Conservation (phyloP, 2,329 filamentous ascomycete genomes). For the Talaromyces sp. region DNA sequence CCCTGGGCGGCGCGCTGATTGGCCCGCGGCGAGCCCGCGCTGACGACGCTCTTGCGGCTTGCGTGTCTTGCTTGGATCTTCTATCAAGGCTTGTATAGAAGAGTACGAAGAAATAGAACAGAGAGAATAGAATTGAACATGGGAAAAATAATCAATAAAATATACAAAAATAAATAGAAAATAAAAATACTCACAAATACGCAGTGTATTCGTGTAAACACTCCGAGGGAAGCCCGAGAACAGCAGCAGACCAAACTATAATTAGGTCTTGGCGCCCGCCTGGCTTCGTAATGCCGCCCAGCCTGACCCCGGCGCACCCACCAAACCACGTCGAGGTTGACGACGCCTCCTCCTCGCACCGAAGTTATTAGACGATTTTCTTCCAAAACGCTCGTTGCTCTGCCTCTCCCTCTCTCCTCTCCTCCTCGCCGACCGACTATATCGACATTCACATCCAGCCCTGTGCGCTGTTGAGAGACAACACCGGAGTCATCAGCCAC, state of each 20-base stretch:
- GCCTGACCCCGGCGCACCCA: background rate
- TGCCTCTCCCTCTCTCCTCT: background rate
- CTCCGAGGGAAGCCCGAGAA: background rate
- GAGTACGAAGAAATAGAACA: background rate
- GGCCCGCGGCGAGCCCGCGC: constrained; percentile 1
- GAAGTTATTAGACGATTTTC: background rate
- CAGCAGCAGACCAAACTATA: background rate
- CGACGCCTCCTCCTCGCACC: background rate
- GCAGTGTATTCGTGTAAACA: too few species aligned
- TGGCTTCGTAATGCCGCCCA: constrained; percentile 8
- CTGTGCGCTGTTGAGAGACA: background rate
- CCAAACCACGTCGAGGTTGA: constrained; percentile 9
- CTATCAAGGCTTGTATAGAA: too few species aligned
- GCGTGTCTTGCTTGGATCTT: constrained; percentile 5
- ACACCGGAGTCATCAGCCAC: background rate
- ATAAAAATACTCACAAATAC: background rate
- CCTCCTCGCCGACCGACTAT: background rate
- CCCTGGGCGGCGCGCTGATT: background rate
- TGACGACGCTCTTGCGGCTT: constrained; percentile 11
- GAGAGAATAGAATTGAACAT: too few species aligned
- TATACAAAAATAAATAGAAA: background rate
- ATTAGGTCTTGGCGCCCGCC: constrained; percentile 6
- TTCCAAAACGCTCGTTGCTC: background rate
- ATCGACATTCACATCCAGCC: background rate
- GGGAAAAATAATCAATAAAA: too few species aligned